Evolutionary conservation across 2,329 filamentous ascomycete species (phyloP).

Genomic region (Chrysoporthe puriensis): DNA sequence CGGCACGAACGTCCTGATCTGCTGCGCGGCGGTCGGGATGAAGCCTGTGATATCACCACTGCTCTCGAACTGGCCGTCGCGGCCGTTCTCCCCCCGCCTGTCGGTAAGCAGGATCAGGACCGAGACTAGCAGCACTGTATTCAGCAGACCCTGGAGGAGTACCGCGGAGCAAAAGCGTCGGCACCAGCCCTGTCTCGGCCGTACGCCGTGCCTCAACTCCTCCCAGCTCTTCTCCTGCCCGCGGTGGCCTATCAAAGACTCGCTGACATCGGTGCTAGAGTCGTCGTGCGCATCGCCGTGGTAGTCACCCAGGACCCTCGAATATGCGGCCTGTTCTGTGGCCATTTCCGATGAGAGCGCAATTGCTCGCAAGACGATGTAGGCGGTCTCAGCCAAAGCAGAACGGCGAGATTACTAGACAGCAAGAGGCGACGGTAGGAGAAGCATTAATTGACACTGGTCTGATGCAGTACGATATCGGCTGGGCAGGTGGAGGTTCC

Average conservation of each 20-base stretch:
- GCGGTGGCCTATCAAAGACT: conserved; percentile 33
- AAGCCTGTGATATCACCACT: conserved; percentile 39
- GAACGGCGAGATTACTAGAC: background rate
- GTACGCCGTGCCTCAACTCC: conserved; percentile 20
- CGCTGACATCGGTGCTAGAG: conserved; percentile 34
- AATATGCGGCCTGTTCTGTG: conserved; percentile 9
- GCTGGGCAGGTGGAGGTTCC: background rate
- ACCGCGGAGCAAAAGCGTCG: conserved; percentile 33
- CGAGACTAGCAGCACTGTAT: conserved; percentile 40
- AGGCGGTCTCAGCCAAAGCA: too few relatives aligned
- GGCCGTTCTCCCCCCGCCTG: conserved; percentile 31
- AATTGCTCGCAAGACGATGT: too few relatives aligned
- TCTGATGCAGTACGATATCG: background rate
- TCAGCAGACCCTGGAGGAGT: conserved; percentile 35
- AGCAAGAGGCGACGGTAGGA: background rate
- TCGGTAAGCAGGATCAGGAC: conserved; percentile 43
- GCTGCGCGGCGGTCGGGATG: conserved; percentile 40
- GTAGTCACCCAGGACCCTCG: background rate
- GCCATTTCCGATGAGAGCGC: conserved; percentile 1
- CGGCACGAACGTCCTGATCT: conserved; percentile 43
- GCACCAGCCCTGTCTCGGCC: conserved; percentile 27
- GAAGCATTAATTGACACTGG: background rate
- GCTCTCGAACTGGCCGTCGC: conserved; percentile 36
- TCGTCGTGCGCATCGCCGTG: conserved; percentile 35
- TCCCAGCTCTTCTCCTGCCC: conserved; percentile 37